These are phyloP conservation scores for Parastagonospora nodorum DNA, from an alignment of 2,329 filamentous ascomycete genomes.

Conservation along the genomic window DNA sequence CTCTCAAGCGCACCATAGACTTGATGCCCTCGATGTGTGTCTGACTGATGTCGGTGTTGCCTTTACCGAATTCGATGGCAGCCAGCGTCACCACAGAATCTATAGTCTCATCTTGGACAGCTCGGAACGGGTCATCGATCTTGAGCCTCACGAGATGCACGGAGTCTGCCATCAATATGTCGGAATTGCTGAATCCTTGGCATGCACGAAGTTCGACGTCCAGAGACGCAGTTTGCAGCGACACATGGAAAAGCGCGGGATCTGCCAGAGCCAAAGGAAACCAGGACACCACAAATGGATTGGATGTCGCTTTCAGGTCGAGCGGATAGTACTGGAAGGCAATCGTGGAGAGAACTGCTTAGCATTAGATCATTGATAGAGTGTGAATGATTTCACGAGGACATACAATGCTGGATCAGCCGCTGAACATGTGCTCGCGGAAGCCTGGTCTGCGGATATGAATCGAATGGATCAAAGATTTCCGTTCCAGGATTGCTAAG, in stretches of 20 bases:
- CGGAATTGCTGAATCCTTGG: constrained; percentile 59
- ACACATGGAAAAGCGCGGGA: constrained; percentile 63
- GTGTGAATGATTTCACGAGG: background rate
- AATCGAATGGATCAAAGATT: constrained; percentile 61
- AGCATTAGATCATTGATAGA: background rate
- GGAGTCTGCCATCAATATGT: constrained; percentile 63
- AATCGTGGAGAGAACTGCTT: constrained; percentile 60
- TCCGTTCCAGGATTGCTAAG: constrained; percentile 31
- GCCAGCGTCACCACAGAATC: constrained; percentile 59
- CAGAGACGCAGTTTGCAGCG: constrained; percentile 62
- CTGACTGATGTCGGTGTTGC: constrained; percentile 2
- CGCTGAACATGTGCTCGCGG: constrained; percentile 58
- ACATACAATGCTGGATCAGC: constrained; percentile 62
- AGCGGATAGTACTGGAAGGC: constrained; percentile 66
- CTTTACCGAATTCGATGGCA: constrained; percentile 5
- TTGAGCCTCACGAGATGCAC: constrained; percentile 59
- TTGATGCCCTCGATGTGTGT: constrained; percentile 57
- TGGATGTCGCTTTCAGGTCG: constrained; percentile 58
- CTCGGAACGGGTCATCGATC: constrained; percentile 53
- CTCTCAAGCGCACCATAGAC: constrained; percentile 55
- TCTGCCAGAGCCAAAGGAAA: constrained; percentile 63
- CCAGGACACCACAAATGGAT: constrained; percentile 65
- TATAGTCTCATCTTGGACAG: constrained; percentile 61
- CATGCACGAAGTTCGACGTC: constrained; percentile 60
- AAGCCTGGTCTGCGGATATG: constrained; percentile 60